Base-by-base conservation (phyloP, 2,329 filamentous ascomycete genomes). In the Ceratocystis eucalypticola region DNA sequence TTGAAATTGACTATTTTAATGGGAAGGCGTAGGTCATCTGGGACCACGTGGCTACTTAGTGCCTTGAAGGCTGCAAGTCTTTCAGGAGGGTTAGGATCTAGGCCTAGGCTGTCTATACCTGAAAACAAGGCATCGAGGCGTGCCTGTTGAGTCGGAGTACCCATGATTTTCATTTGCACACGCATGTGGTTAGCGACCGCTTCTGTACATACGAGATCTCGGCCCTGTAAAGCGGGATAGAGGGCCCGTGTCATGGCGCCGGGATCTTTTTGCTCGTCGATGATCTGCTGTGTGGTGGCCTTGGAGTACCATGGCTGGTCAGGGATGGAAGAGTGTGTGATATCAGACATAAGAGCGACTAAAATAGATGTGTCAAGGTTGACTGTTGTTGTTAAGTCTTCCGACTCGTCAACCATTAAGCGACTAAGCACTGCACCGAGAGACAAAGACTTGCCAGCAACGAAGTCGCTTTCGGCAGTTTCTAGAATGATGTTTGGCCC, bases 131-230 rank as follows among this genome's bases (percentile, higher is more conserved):
- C 45, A 33, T 63, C 61, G 5, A 63, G 61, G 17, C 61, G 45
- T 30, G 61, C 61, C 22, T 48, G 45, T 17, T 63, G 61, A 12
- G 61, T 50, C 5, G 61, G 45, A 12, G 61, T 63, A 25, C 61
- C 61, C 45, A 63, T 63, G 15, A 63, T n/a, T 50, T 63, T 63
- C 61, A 63, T 63, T 41, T 63, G 61, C 15, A 45, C 44, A 63
- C 44, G 44, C 61, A 63, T 63, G 15, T 63, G 61, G 22, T 50
- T 33, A 25, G 61, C 61, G 12, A 63, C 61, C 1, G 20, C 46
- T 10, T 63, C 41, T 7, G 61, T 63, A 22, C 61, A 63, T 8
- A 63, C 61, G 44, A 63, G 17, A 7, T 63, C 41, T 33, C 46
- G 61, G 17, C 61, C 44, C 15, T n/a, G 44, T n/a, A 63, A 28